Evolutionary conservation across 2,329 filamentous ascomycete genomes (phyloP).

Genomic region (Trichoderma arundinaceum): DNA sequence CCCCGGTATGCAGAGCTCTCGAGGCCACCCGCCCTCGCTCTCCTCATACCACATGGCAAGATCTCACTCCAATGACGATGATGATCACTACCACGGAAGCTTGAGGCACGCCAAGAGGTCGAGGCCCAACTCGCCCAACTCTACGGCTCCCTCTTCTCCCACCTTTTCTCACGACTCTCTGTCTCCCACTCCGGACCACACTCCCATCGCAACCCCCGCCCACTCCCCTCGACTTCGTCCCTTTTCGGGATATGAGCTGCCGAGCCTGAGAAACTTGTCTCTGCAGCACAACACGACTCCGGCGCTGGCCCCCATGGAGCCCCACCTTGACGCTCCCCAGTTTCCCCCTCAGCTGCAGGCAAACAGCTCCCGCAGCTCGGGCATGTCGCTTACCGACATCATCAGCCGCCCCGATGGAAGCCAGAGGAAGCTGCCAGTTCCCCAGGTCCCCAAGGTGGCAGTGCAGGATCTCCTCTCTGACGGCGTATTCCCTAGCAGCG

Average conservation of each 20-base stretch:
- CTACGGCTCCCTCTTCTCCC: constrained; percentile 92
- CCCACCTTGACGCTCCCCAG: constrained; percentile 55
- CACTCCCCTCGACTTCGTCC: constrained; percentile 91
- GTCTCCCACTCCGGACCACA: constrained; percentile 95
- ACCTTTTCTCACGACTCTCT: constrained; percentile 96
- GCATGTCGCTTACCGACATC: constrained; percentile 87
- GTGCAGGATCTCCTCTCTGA: constrained; percentile 82
- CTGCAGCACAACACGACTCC: constrained; percentile 60
- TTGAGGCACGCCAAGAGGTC: constrained; percentile 84
- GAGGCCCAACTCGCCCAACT: constrained; percentile 90
- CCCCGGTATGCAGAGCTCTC: constrained; percentile 54
- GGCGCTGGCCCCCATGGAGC: constrained; percentile 64
- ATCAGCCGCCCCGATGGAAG: constrained; percentile 87
- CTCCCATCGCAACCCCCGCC: constrained; percentile 94
- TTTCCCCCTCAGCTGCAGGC: constrained; percentile 58
- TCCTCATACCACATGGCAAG: constrained; percentile 94
- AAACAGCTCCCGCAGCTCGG: constrained; percentile 60
- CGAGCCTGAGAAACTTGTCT: constrained; percentile 74
- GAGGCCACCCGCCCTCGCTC: constrained; percentile 73
- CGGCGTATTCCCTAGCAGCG: constrained; percentile 71
- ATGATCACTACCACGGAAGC: constrained; percentile 74
- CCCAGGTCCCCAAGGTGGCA: constrained; percentile 86
- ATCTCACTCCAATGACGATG: constrained; percentile 78
- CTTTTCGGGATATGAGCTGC: constrained; percentile 78
- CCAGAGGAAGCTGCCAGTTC: constrained; percentile 88